phyloP scores from a whole-genome alignment of 768 basidiomycete genomes.

The Rubroboletus pulcherrimus region DNA sequence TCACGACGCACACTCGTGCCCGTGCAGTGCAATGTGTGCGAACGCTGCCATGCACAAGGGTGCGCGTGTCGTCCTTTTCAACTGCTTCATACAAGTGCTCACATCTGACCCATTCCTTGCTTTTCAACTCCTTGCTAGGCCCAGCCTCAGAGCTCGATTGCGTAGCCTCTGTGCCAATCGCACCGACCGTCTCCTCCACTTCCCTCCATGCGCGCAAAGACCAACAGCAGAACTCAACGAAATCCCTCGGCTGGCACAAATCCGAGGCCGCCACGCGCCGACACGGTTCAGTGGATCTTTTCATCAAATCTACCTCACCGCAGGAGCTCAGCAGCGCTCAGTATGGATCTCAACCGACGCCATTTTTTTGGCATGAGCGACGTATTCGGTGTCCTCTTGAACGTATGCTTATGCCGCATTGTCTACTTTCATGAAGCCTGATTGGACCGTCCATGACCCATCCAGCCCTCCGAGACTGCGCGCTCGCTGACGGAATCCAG shows the following conservation, averaged over 20 bases:
- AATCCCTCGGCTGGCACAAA: slow-evolving; percentile 21
- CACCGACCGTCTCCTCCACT: slow-evolving; percentile 6
- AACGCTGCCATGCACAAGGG: slow-evolving; percentile 24
- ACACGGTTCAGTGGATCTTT: slow-evolving; percentile 69
- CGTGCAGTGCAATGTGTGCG: slow-evolving; percentile 23
- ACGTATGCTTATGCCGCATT: slow-evolving; percentile 44
- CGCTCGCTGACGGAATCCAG: slow-evolving; percentile 77
- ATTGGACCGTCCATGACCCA: slow-evolving; percentile 11
- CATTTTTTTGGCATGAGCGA: slow-evolving; percentile 81
- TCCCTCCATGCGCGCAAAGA: slow-evolving; percentile 25
- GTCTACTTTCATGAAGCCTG: slow-evolving; percentile 1
- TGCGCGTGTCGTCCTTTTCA: slow-evolving; percentile 22
- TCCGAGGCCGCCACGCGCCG: slow-evolving; percentile 30
- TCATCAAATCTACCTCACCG: slow-evolving; percentile 66
- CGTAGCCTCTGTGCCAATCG: slow-evolving; percentile 10
- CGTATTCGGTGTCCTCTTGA: slow-evolving; percentile 68
- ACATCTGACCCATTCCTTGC: slow-evolving; percentile 5
- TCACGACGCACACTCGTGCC: slow-evolving; percentile 33
- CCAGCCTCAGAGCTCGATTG: slow-evolving; percentile 1
- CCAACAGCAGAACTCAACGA: slow-evolving; percentile 23
- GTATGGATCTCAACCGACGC: slow-evolving; percentile 58
- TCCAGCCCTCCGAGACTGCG: slow-evolving; percentile 73
- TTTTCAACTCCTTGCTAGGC: slow-evolving; percentile 1
- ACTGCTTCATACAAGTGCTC: slow-evolving; percentile 13
- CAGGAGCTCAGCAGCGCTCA: slow-evolving; percentile 55